Evolutionary conservation across 352 stramenopile genomes (phyloP).

Genomic region (Halophytophthora batemanensis): DNA sequence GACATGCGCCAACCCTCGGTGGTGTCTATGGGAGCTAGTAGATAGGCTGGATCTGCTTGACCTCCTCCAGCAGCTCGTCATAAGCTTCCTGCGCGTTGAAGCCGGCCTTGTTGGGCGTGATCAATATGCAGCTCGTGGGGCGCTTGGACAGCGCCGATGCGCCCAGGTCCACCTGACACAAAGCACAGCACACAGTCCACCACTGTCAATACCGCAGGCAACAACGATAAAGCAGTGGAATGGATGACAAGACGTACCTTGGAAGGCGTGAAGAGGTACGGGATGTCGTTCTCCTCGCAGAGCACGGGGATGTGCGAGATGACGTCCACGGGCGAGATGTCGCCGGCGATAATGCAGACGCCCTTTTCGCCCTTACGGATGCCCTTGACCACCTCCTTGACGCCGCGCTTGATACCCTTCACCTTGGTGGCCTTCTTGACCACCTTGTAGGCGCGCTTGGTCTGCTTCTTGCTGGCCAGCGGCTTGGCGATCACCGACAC

Average conservation of each 20-base stretch:
- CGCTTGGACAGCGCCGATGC: conserved; percentile 97
- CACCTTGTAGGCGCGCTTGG: conserved; percentile 92
- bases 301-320: conserved; percentile 98
- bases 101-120: conserved; percentile 91
- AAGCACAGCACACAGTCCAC: too few species aligned
- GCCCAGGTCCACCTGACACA: conserved; percentile 84
- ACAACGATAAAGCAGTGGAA: conserved; percentile 12
- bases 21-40: conserved; percentile 60
- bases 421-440: conserved; percentile 94
- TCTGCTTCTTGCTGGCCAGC: conserved; percentile 97
- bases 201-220: too few species aligned
- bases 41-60: conserved; percentile 84
- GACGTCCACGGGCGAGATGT: conserved; percentile 99
- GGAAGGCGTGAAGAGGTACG: conserved; percentile 98
- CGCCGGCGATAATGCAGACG: conserved; percentile 97
- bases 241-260: conserved; percentile 61
- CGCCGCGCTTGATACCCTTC: conserved; percentile 97
- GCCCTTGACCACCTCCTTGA: conserved; percentile 99
- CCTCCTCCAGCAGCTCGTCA: conserved; percentile 86
- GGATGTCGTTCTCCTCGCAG: conserved; percentile 98
- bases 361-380: conserved; percentile 97
- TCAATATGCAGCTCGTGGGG: conserved; percentile 98
- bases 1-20: conserved; percentile 3
- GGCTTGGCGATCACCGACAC: conserved; percentile 94
- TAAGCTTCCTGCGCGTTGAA: conserved; percentile 89